Evolutionary conservation across 108 stramenopile species (phyloP).

Genomic region (Stephanodiscus minutulus): DNA sequence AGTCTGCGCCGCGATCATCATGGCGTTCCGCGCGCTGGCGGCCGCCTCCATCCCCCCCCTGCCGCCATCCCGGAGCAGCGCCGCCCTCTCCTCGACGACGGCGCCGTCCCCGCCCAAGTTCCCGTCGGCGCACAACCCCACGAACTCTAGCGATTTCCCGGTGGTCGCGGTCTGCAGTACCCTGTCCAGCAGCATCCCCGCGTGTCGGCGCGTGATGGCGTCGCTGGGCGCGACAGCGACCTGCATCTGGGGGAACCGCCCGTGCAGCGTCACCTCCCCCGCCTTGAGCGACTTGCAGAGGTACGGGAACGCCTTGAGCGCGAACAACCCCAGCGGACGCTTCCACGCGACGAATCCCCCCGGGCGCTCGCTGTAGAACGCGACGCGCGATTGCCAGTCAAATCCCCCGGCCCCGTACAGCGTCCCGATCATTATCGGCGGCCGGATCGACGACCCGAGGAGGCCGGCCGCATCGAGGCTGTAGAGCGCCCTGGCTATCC

Average conservation of each 20-base stretch:
- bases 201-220: constrained; percentile 26
- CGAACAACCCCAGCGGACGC: constrained; percentile 44
- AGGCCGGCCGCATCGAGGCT: constrained; percentile 35
- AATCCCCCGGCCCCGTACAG: constrained; percentile 55
- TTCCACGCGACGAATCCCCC: constrained; percentile 32
- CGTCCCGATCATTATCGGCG: constrained; percentile 45
- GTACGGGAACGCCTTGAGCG: constrained; percentile 55
- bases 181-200: constrained; percentile 35
- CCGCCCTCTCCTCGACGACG: constrained; percentile 25
- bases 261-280: constrained; percentile 51
- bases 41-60: neutral
- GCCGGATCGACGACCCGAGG: constrained; percentile 23
- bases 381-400: constrained; percentile 53
- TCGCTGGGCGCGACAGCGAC: constrained; percentile 42
- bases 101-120: constrained; percentile 52
- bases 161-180: constrained; percentile 46
- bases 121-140: constrained; percentile 46
- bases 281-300: constrained; percentile 46
- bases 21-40: constrained; percentile 31
- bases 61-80: no score
- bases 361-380: constrained; percentile 43
- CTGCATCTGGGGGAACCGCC: constrained; percentile 49
- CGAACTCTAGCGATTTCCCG: constrained; percentile 48
- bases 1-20: constrained; percentile 46
- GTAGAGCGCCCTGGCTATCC: constrained; percentile 46